Evolutionary conservation across 2,329 filamentous ascomycete species (phyloP), one percentile per base, ranked within the genome.

Genomic region (Plenodomus lindquistii): DNA sequence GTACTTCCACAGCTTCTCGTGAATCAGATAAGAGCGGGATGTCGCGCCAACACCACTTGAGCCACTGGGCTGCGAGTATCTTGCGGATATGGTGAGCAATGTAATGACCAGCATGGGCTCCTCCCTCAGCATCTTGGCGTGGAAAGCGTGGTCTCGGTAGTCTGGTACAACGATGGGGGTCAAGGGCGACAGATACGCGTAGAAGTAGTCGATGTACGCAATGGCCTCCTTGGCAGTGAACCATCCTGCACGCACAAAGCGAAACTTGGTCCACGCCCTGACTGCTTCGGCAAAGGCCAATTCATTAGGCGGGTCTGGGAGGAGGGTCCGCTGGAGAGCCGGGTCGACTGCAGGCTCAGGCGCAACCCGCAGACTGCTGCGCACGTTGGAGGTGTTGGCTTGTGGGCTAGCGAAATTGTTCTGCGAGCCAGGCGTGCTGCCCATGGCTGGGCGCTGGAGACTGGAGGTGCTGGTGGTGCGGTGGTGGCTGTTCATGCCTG

Each of bases 201-300:
- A 97, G 74, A 97, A 97, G 74, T 97, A 97, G 69, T 92, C 87
- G 55, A 99, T 89, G 66, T 97, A 97, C 37, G 87, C 86, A 71
- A 97, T 92, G 18, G 91, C 93, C 73, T 99, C 94, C 57, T 89
- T 85, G 0, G 93, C 89, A 0, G 91, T 96, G 70, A 99, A 94
- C 93, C 93, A 97, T 9, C 94, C 94, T 8, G 91, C 91, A 44
- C 91, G 86, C n/a, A 97, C 93, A 68, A 97, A 97, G 37, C 92
- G 86, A 70, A 97, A 92, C 55, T 91, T 81, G 2, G 87, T 85
- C 94, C 94, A 99, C n/a, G 91, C 88, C 63, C 85, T 86, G 50
- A 96, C 75, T 0, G 92, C 92, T 48, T 88, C 84, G 36, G 81
- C 75, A 59, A 73, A 73, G 17, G 69, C 67, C 11, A 63, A 61